These are phyloP conservation scores for Pulveroboletus ravenelii DNA, from an alignment of 768 basidiomycete genomes.

Conservation along the genomic window DNA sequence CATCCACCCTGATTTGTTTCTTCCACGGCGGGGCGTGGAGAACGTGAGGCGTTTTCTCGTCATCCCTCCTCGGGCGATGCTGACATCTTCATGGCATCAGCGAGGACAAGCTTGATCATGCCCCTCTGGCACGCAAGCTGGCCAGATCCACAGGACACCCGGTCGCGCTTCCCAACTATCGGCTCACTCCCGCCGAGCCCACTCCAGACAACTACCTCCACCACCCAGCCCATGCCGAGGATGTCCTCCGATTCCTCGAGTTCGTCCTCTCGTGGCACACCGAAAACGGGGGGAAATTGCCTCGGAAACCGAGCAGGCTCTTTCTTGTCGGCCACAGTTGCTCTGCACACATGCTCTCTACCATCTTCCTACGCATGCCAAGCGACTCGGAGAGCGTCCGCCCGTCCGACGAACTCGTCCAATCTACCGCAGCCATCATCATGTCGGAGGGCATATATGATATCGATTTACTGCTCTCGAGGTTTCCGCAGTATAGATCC, in stretches of 20 bases:
- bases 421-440: constrained; percentile 49
- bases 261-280: constrained; percentile 47
- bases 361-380: constrained; percentile 58
- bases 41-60: constrained; percentile 43
- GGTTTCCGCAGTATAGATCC: constrained; percentile 61
- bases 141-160: constrained; percentile 45
- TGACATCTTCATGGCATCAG: constrained; percentile 34
- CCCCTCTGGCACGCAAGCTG: constrained; percentile 48
- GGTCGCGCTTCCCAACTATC: constrained; percentile 76
- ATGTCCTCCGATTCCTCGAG: constrained; percentile 56
- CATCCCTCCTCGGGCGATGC: neutral
- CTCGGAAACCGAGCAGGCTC: constrained; percentile 40
- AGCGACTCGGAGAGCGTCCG: constrained; percentile 26
- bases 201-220: constrained; percentile 36
- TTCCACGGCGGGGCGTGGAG: constrained; percentile 86
- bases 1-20: constrained; percentile 56
- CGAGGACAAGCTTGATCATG: constrained; percentile 67
- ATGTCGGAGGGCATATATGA: constrained; percentile 79
- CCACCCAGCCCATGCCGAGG: constrained; percentile 71
- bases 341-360: constrained; percentile 73
- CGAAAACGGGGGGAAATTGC: constrained; percentile 12
- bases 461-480: constrained; percentile 55
- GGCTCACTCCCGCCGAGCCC: constrained; percentile 50
- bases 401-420: constrained; percentile 41
- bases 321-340: constrained; percentile 77